Evolutionary conservation across 202 grass and related monocot genomes (phyloP), one percentile per base, ranked within the genome.

Genomic region (Cymbopogon flexuosus): DNA sequence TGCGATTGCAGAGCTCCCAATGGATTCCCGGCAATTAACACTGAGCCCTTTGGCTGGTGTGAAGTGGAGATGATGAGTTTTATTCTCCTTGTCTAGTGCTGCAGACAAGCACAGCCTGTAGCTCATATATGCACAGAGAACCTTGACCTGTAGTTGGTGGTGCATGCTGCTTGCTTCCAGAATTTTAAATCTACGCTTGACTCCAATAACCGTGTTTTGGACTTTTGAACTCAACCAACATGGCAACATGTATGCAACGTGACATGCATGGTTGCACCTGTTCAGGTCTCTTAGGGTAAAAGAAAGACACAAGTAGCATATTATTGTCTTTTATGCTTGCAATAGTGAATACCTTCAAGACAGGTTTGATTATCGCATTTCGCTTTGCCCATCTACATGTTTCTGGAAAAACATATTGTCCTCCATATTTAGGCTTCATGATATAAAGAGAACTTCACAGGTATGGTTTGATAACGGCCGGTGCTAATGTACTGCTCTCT

Each of bases 111-210:
- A 8, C 35, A 41, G 46, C 68, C 64, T 77, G 82, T 49, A 51
- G 16, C 45, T 72, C 73, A 72, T 77, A 81, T 77, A 84, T 77
- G 56, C 81, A 58, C n/a, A 62, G 70, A 42, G 49, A 65, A 81
- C 70, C 65, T 68, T 61, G 68, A 75, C 78, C 56, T 72, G 74
- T 36, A 81, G 82, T 70, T 85, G 87, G 87, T 89, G 81, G 87
- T 84, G 70, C 4, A 8, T 67, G 51, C 65, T 67, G 51, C 65
- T 89, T 54, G 82, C 65, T 66, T 85, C 65, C 27, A 71, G 57
- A 81, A 85, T 88, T 65, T 85, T 81, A 76, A 84, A 84, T 80
- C 56, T 18, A 8, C 22, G 29, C 15, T 45, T 77, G 18, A 80
- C 62, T 67, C n/a, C 33, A 37, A 16, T 85, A 78, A 62, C 71